Evolutionary conservation across 2,329 filamentous ascomycete genomes (phyloP).

Genomic region (Onygenales sp.): DNA sequence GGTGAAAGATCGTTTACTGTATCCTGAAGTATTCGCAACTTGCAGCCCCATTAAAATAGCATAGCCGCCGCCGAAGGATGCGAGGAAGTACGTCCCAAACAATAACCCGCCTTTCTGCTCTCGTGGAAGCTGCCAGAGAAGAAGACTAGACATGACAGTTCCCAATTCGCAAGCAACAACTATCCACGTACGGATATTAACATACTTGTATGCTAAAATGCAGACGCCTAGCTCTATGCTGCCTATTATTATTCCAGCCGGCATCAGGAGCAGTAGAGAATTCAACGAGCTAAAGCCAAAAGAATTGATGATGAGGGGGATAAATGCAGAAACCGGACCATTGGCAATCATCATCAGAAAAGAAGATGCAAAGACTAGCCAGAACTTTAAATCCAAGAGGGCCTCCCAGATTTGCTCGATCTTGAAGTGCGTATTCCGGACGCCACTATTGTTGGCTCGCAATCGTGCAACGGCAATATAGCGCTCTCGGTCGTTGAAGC

Average conservation of each 20-base stretch:
- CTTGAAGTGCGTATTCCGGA: slow-evolving; percentile 37
- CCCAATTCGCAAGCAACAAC: slow-evolving; percentile 32
- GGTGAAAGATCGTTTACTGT: slow-evolving; percentile 42
- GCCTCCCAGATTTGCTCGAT: slow-evolving; percentile 32
- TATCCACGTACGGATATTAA: slow-evolving; percentile 28
- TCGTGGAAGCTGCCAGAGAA: slow-evolving; percentile 37
- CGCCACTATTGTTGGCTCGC: slow-evolving; percentile 19
- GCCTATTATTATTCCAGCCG: slow-evolving; percentile 28
- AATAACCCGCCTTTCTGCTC: slow-evolving; percentile 35
- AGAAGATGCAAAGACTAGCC: slow-evolving; percentile 31
- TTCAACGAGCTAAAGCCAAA: slow-evolving; percentile 37
- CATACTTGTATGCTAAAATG: slow-evolving; percentile 32
- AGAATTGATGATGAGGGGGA: slow-evolving; percentile 37
- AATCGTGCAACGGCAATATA: slow-evolving; percentile 19
- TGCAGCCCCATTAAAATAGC: slow-evolving; percentile 42
- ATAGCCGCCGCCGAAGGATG: slow-evolving; percentile 38
- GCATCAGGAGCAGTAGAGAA: slow-evolving; percentile 35
- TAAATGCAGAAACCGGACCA: slow-evolving; percentile 37
- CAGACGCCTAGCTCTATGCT: slow-evolving; percentile 32
- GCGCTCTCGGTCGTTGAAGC: slow-evolving; percentile 27
- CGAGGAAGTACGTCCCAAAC: slow-evolving; percentile 42
- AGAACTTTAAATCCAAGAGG: slow-evolving; percentile 23
- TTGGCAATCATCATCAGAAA: slow-evolving; percentile 37
- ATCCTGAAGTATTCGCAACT: slow-evolving; percentile 44
- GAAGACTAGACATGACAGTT: slow-evolving; percentile 32